These are phyloP conservation scores for Boletus tylopilopsis DNA, from an alignment of 768 basidiomycete species.

Conservation along the genomic window DNA sequence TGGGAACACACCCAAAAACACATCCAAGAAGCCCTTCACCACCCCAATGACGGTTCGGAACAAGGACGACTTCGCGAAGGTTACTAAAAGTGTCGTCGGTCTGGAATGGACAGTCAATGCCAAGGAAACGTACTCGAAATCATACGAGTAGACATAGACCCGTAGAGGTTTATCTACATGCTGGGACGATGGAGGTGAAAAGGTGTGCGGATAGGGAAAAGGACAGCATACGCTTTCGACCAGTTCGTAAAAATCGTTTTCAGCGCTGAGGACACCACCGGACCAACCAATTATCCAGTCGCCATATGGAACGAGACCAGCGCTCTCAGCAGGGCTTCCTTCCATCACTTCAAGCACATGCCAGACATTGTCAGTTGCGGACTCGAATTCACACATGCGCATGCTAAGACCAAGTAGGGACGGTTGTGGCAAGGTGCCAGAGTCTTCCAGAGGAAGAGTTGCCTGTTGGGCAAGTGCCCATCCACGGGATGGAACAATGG, in stretches of 20 bases:
- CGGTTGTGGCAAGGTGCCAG: slow-evolving; percentile 55
- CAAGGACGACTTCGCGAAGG: slow-evolving; percentile 87
- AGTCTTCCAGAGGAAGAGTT: slow-evolving; percentile 35
- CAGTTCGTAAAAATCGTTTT: slow-evolving; percentile 95
- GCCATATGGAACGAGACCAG: slow-evolving; percentile 89
- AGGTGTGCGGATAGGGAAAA: neutral
- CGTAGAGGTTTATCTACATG: slow-evolving; percentile 92
- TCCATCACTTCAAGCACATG: slow-evolving; percentile 97
- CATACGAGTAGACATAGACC: slow-evolving; percentile 95
- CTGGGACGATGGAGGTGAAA: slow-evolving; percentile 37
- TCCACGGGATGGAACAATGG: slow-evolving; percentile 76
- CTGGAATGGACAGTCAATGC: neutral
- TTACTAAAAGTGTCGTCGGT: slow-evolving; percentile 49
- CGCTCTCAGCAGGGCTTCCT: slow-evolving; percentile 93
- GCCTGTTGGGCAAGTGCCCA: slow-evolving; percentile 62
- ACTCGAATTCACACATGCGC: slow-evolving; percentile 88
- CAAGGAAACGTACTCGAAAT: slow-evolving; percentile 75
- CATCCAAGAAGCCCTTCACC: slow-evolving; percentile 95
- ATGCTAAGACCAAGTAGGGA: slow-evolving; percentile 93
- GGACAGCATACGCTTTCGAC: slow-evolving; percentile 73
- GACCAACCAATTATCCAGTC: slow-evolving; percentile 88
- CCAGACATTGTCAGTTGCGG: slow-evolving; percentile 92
- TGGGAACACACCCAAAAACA: slow-evolving; percentile 77
- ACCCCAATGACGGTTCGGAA: slow-evolving; percentile 97
- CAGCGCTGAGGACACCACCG: slow-evolving; percentile 84